These are phyloP conservation scores for Protostelium mycophagum DNA, from an alignment of 78 protist genomes.

Conservation along the genomic window DNA sequence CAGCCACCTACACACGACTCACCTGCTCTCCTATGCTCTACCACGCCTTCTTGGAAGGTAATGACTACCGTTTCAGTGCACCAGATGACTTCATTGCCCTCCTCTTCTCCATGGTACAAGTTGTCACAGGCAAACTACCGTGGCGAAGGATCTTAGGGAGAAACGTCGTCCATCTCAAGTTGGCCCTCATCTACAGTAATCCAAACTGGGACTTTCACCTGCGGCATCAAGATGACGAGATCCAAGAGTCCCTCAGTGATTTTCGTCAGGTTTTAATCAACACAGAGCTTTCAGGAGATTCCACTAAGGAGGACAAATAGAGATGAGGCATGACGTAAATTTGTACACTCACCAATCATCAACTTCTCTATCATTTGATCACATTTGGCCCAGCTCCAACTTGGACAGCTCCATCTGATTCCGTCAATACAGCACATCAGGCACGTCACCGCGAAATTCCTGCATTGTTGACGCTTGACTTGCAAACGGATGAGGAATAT, in stretches of 20 bases:
- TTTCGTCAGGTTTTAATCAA: neutral
- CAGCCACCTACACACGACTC: neutral
- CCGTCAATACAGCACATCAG: neutral
- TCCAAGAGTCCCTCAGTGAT: neutral
- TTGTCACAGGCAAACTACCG: constrained; percentile 1
- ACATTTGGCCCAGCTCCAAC: neutral
- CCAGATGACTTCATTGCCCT: constrained; percentile 1
- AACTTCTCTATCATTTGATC: too few relatives aligned
- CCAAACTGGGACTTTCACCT: too few relatives aligned
- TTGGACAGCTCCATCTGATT: neutral
- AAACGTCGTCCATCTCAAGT: neutral
- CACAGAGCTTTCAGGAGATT: too few relatives aligned
- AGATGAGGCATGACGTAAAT: neutral
- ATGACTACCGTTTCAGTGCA: neutral
- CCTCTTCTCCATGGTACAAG: constrained; percentile 1
- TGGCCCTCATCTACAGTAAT: neutral
- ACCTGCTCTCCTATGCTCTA: constrained; percentile 1
- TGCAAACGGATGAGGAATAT: neutral
- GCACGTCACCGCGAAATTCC: neutral
- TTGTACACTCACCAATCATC: too few relatives aligned
- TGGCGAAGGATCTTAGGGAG: neutral
- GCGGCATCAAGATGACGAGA: neutral
- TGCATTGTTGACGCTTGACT: neutral
- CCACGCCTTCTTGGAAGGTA: neutral
- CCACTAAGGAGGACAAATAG: neutral